phyloP scores from a whole-genome alignment of 2,329 filamentous ascomycete species.

The Neonectria coccinea region DNA sequence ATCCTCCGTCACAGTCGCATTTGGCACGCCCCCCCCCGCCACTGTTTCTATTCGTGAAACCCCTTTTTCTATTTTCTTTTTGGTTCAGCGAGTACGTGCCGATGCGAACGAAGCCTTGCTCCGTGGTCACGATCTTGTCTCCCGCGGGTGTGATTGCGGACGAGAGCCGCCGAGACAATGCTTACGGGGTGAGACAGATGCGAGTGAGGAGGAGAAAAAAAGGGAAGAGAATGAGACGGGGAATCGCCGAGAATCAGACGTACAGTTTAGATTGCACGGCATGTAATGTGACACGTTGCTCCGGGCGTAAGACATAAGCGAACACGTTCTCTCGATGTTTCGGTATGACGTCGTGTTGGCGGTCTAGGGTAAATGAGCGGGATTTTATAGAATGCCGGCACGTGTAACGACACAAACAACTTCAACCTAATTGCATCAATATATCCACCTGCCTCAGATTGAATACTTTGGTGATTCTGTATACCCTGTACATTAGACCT shows the following conservation, averaged over 20 bases:
- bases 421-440: not conserved
- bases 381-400: not conserved
- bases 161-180: slow-evolving; percentile 27
- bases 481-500: too few relatives aligned
- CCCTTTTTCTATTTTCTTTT: not conserved
- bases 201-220: slow-evolving; percentile 10
- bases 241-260: slow-evolving; percentile 25
- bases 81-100: not conserved
- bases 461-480: too few relatives aligned
- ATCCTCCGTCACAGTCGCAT: not conserved
- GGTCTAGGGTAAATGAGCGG: slow-evolving; percentile 13
- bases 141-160: not conserved
- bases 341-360: not conserved
- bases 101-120: slow-evolving; percentile 12
- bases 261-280: slow-evolving; percentile 25
- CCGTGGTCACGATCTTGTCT: slow-evolving; percentile 11
- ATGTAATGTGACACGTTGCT: slow-evolving; percentile 19
- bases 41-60: not conserved
- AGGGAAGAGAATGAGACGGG: slow-evolving; percentile 8
- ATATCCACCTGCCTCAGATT: too few relatives aligned
- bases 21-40: not conserved
- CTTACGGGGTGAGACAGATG: slow-evolving; percentile 11
- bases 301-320: slow-evolving; percentile 17
- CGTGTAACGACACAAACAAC: too few relatives aligned
- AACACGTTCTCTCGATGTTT: not conserved